Conservation (phyloP, 495 filamentous ascomycete species). For the Neurospora tetraspora region DNA sequence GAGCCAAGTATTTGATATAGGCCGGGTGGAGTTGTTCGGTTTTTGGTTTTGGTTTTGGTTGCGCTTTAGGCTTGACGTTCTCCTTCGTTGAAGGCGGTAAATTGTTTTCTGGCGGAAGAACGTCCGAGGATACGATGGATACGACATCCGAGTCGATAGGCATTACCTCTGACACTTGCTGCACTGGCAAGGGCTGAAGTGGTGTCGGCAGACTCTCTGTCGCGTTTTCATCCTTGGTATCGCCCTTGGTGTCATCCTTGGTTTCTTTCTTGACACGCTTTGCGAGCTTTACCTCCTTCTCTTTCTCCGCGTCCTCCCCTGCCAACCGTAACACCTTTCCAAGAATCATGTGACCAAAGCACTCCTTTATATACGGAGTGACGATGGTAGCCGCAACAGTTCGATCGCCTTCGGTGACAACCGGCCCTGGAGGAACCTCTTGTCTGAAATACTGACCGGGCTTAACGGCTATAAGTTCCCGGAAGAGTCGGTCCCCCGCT, state of each 20-base stretch:
- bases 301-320: not conserved
- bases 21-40: not conserved
- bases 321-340: slow-evolving; percentile 32
- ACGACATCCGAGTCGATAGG: not conserved
- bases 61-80: not conserved
- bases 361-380: slow-evolving; percentile 54
- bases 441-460: slow-evolving; percentile 5
- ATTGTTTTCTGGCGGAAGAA: not conserved
- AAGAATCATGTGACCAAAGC: slow-evolving; percentile 54
- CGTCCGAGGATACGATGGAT: not conserved
- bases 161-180: not conserved
- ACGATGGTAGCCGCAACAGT: slow-evolving; percentile 43
- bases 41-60: not conserved
- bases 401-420: not conserved
- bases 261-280: not conserved
- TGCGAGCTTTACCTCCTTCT: not conserved
- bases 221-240: not conserved
- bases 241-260: not conserved
- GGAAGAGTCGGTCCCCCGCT: slow-evolving; percentile 34
- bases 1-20: not conserved
- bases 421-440: slow-evolving; percentile 4
- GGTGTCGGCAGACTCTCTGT: not conserved
- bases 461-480: slow-evolving; percentile 11
- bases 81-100: not conserved
- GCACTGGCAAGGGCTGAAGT: not conserved